These are phyloP conservation scores for Penicillium maclennaniae DNA, from an alignment of 495 filamentous ascomycete species.

Conservation along the genomic window DNA sequence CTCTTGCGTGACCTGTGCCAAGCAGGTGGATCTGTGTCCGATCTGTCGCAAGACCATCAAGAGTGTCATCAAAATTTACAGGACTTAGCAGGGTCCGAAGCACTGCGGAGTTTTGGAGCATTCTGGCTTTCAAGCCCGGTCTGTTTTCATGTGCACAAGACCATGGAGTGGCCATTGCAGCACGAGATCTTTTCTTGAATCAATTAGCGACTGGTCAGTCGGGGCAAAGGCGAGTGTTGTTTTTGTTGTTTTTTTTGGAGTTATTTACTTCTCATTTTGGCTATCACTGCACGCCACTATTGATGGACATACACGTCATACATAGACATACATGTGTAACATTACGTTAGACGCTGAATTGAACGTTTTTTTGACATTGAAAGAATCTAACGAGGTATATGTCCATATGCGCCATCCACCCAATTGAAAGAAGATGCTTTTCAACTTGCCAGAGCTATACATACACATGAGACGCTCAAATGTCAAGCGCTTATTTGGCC, in stretches of 20 bases:
- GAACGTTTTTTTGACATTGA: conserved; percentile 10
- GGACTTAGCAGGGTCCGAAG: conserved; percentile 27
- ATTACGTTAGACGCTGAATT: background rate
- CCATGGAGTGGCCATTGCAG: background rate
- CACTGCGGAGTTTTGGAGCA: conserved; percentile 6
- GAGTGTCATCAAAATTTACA: conserved; percentile 56
- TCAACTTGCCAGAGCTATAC: conserved; percentile 27
- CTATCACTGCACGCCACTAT: conserved; percentile 11
- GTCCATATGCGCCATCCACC: conserved; percentile 31
- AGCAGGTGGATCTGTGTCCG: conserved; percentile 59
- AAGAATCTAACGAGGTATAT: conserved; percentile 20
- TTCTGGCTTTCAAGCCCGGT: conserved; percentile 10
- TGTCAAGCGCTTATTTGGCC: conserved; percentile 29
- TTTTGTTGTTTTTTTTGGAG: background rate
- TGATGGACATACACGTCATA: conserved; percentile 8
- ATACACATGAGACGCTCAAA: conserved; percentile 23
- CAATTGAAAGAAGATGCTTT: conserved; percentile 29
- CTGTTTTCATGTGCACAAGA: background rate
- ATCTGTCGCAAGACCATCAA: conserved; percentile 60
- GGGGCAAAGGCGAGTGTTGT: background rate
- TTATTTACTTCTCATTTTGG: conserved; percentile 5
- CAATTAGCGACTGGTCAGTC: conserved; percentile 9
- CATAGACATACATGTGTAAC: conserved; percentile 1
- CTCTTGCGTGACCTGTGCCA: conserved; percentile 60
- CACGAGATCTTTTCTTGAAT: background rate